Evolutionary conservation across 305 asterid genomes (phyloP).

Genomic region (Solanum hybrid): DNA sequence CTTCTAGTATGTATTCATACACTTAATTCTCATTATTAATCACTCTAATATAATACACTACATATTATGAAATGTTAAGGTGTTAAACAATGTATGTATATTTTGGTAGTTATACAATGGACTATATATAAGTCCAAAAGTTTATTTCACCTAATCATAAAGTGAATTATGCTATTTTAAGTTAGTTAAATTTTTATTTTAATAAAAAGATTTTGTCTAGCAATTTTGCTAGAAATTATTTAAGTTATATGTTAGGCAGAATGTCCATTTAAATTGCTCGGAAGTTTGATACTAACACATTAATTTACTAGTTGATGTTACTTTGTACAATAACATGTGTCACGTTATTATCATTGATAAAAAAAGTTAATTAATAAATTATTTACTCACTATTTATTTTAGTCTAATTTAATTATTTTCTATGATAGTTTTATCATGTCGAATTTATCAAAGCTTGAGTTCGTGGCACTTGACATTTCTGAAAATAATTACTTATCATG

Average conservation of each 20-base stretch:
- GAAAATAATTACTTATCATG: not conserved
- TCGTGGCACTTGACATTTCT: not conserved
- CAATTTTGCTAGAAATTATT: not conserved
- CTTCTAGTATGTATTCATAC: too few species aligned
- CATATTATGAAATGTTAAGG: not conserved
- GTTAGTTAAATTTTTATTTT: not conserved
- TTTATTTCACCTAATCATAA: not conserved
- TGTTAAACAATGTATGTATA: too few species aligned
- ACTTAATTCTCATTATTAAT: too few species aligned
- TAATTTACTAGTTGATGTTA: not conserved
- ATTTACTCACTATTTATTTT: too few species aligned
- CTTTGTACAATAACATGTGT: too few species aligned
- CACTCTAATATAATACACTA: not conserved
- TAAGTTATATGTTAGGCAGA: not conserved
- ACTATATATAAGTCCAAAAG: not conserved
- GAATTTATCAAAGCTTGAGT: not conserved
- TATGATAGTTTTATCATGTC: not conserved
- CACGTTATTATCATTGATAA: too few species aligned
- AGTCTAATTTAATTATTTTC: too few species aligned
- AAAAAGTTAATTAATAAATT: too few species aligned
- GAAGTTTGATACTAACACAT: not conserved
- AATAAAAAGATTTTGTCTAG: not conserved
- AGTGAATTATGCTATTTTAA: not conserved
- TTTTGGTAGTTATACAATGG: too few species aligned
- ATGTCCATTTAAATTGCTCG: not conserved